Conservation (phyloP, 192 early-diverging fungal genomes). For the Backusella mclennaniae region DNA sequence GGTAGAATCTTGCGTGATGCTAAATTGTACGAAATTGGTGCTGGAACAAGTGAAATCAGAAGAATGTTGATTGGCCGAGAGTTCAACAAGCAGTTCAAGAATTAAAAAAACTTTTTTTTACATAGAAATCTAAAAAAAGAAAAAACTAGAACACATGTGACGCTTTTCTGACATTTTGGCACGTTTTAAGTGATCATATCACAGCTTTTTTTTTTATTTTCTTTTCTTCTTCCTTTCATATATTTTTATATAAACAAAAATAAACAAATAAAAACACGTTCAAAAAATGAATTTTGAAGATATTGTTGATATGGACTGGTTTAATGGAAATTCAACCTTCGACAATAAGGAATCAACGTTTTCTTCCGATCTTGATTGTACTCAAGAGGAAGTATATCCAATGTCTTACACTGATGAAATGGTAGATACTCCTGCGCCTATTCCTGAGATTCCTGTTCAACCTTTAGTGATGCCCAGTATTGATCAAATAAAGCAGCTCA, state of each 20-base stretch:
- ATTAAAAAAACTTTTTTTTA: conserved; percentile 12
- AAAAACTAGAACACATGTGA: conserved; percentile 8
- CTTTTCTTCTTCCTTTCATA: neutral
- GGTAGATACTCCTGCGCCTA: neutral
- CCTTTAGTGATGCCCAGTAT: conserved; percentile 20
- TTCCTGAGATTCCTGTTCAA: neutral
- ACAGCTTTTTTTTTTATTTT: neutral
- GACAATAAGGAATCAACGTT: neutral
- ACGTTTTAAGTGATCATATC: conserved; percentile 4
- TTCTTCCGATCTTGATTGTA: neutral
- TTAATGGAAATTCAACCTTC: conserved; percentile 4
- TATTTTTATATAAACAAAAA: neutral
- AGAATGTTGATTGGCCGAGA: conserved; percentile 89
- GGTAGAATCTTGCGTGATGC: conserved; percentile 90
- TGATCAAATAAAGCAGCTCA: conserved; percentile 37
- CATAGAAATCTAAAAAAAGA: conserved; percentile 8
- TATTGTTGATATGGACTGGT: conserved; percentile 15
- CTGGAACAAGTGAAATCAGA: conserved; percentile 93
- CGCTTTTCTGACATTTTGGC: neutral
- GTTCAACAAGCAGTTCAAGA: conserved; percentile 67
- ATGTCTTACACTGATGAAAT: conserved; percentile 2
- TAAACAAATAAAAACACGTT: neutral
- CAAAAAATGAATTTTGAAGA: conserved; percentile 16
- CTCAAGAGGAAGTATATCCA: neutral
- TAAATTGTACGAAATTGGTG: conserved; percentile 96